These are phyloP conservation scores for Mallotus nudiflorus DNA, from an alignment of 345 rosid species.

Conservation along the genomic window DNA sequence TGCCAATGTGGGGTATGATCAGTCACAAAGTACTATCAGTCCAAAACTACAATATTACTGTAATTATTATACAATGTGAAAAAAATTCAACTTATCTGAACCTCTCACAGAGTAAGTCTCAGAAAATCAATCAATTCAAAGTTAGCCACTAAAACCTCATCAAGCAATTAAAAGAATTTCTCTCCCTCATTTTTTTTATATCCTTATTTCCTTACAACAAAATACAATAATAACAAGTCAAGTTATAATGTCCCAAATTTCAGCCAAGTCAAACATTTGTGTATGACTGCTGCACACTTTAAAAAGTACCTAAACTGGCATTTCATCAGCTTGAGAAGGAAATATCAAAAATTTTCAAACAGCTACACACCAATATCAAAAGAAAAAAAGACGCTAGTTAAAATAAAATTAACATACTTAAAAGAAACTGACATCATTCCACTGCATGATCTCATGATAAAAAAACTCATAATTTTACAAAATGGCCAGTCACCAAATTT, in stretches of 20 bases:
- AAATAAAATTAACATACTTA: constrained; percentile 4
- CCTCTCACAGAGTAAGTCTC: not conserved
- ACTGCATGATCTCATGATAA: not conserved
- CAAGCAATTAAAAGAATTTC: not conserved
- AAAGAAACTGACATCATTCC: not conserved
- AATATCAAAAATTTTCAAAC: not conserved
- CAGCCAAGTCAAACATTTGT: not conserved
- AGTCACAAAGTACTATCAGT: not conserved
- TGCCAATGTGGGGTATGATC: constrained; percentile 1
- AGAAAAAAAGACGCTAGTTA: not conserved
- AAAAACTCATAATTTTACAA: not conserved
- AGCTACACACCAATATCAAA: not conserved
- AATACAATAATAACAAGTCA: not conserved
- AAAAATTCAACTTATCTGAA: not conserved
- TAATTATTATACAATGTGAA: not conserved
- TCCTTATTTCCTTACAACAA: too few species aligned
- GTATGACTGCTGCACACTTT: not conserved
- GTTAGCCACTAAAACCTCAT: constrained; percentile 3
- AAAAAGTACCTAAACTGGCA: not conserved
- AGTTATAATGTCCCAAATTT: not conserved
- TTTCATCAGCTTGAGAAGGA: not conserved
- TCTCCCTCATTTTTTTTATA: not conserved
- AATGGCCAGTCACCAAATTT: not conserved
- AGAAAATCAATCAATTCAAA: not conserved
- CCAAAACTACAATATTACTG: not conserved